Percentiles rank a stretch among this genome's conserved stretches.
Conservation (phyloP, 306 rosid species). For the Rosa multiflora region DNA sequence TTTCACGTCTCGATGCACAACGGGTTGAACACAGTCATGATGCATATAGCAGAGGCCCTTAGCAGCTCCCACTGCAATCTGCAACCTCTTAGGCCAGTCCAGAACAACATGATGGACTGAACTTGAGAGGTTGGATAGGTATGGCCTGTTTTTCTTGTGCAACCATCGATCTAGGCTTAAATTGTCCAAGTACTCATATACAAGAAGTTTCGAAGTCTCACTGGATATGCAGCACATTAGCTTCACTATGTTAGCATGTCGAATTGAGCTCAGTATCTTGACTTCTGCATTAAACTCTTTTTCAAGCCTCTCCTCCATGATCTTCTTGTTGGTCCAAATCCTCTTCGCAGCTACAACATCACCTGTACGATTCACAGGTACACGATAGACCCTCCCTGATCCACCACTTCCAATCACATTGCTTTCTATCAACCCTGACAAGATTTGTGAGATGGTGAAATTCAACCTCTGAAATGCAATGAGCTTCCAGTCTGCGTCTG, state of each 20-base stretch:
- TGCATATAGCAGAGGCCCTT: conserved; percentile 89
- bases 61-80: conserved; percentile 68
- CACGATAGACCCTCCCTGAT: conserved; percentile 72
- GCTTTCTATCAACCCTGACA: conserved; percentile 37
- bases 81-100: conserved; percentile 71
- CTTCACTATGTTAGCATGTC: conserved; percentile 78
- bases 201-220: conserved; percentile 63
- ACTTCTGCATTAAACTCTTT: conserved; percentile 73
- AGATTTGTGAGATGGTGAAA: conserved; percentile 57
- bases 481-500: conserved; percentile 57
- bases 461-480: conserved; percentile 59
- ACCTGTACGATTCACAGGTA: conserved; percentile 25
- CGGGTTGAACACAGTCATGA: conserved; percentile 60
- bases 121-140: conserved; percentile 29
- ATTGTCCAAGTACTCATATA: conserved; percentile 63
- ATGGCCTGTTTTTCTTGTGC: conserved; percentile 35
- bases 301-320: conserved; percentile 58
- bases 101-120: conserved; percentile 28
- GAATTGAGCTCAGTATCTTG: conserved; percentile 60
- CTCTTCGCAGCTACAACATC: conserved; percentile 66
- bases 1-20: conserved; percentile 78
- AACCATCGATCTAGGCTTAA: conserved; percentile 79
- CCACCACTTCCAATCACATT: conserved; percentile 77
- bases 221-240: conserved; percentile 61
- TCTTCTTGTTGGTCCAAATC: conserved; percentile 49